A percentile compares a stretch with the other conserved stretches of the same genome.
Evolutionary conservation across 1,139 yeast genomes (phyloP).

Genomic region (Hansenula lynferdii): DNA sequence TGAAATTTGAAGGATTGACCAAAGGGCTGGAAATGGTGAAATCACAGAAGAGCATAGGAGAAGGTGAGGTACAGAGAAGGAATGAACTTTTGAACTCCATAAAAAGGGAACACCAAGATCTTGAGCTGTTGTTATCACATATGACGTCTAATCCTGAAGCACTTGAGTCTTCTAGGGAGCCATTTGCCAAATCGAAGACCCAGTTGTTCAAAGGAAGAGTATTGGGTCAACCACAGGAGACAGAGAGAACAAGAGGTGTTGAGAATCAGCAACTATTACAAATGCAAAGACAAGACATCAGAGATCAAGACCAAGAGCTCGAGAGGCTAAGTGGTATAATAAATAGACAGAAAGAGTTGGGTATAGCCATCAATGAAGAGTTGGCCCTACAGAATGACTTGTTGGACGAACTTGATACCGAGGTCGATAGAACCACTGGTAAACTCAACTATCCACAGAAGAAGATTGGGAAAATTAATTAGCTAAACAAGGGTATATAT

Average conservation of each 20-base stretch:
- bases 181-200: constrained; percentile 2
- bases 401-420: constrained; percentile 58
- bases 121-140: constrained; percentile 22
- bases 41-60: constrained; percentile 26
- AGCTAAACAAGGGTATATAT: too few relatives aligned
- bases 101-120: constrained; percentile 30
- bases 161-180: not conserved
- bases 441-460: constrained; percentile 62
- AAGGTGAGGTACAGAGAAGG: constrained; percentile 39
- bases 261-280: constrained; percentile 59
- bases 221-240: constrained; percentile 60
- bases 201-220: constrained; percentile 35
- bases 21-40: constrained; percentile 22
- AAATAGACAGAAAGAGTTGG: constrained; percentile 65
- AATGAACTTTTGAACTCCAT: constrained; percentile 34
- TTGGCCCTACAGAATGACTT: constrained; percentile 70
- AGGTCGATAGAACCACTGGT: constrained; percentile 55
- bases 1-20: constrained; percentile 25
- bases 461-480: constrained; percentile 41
- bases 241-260: constrained; percentile 53
- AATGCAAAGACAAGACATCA: constrained; percentile 55
- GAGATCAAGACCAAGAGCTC: constrained; percentile 63
- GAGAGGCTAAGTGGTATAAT: constrained; percentile 54
- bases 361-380: constrained; percentile 72
- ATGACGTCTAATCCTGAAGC: constrained; percentile 10